These are phyloP conservation scores for Saturnispora serradocipensis DNA, from an alignment of 805 yeast genomes.

Conservation along the genomic window DNA sequence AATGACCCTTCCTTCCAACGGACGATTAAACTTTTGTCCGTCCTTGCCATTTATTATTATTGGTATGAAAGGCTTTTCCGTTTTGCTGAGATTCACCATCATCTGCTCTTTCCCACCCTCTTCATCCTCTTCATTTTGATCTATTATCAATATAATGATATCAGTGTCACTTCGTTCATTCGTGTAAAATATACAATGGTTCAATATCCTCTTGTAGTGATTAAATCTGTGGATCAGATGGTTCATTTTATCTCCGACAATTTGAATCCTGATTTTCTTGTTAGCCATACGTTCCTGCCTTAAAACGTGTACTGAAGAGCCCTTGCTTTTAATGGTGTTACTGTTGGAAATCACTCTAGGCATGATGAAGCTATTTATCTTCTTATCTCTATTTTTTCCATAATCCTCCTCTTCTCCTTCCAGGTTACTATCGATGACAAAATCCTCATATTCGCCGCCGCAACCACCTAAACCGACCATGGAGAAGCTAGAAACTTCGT, in stretches of 20 bases:
- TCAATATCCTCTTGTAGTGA: conserved; percentile 23
- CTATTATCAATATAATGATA: conserved; percentile 15
- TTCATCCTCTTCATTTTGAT: background rate
- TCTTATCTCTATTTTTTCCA: background rate
- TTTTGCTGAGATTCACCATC: background rate
- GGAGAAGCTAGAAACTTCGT: conserved; percentile 1
- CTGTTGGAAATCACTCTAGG: conserved; percentile 24
- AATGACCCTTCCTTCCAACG: conserved; percentile 8
- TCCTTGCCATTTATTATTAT: conserved; percentile 12
- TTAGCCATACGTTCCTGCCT: background rate
- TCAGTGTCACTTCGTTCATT: conserved; percentile 17
- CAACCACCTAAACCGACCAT: background rate
- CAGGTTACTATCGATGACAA: background rate
- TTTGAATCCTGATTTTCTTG: conserved; percentile 17
- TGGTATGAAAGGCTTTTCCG: conserved; percentile 23
- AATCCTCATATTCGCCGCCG: background rate
- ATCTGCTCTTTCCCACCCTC: background rate
- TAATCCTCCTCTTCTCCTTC: background rate
- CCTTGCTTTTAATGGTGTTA: background rate
- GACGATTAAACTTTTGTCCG: background rate
- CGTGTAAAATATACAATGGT: conserved; percentile 19
- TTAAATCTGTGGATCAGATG: conserved; percentile 18
- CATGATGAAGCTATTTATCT: conserved; percentile 24
- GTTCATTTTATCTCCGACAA: conserved; percentile 21
- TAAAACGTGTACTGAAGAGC: background rate